Evolutionary conservation across 441 rosid species (phyloP).

Genomic region (Hypseocharis bilobata): DNA sequence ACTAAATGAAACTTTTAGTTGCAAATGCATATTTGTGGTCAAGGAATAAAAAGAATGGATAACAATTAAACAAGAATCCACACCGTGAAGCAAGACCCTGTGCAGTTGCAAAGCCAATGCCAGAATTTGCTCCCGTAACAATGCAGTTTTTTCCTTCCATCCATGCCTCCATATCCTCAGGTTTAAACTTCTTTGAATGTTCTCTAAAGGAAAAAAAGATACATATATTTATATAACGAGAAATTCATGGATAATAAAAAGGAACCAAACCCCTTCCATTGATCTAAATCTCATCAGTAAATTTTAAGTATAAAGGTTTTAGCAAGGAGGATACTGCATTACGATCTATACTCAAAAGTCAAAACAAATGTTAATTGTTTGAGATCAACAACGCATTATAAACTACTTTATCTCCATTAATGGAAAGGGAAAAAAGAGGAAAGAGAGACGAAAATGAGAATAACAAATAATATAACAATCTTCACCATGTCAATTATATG

Average conservation of each 20-base stretch:
- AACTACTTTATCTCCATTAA: background rate
- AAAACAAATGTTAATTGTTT: background rate
- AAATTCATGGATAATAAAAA: background rate
- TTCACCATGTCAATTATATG: background rate
- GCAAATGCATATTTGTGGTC: background rate
- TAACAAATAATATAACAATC: background rate
- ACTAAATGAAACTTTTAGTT: background rate
- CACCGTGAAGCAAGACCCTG: conserved; percentile 85
- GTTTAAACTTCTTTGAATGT: conserved; percentile 55
- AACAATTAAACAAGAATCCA: conserved; percentile 6
- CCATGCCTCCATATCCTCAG: conserved; percentile 51
- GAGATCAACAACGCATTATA: background rate
- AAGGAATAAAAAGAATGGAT: background rate
- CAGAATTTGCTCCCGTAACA: conserved; percentile 85
- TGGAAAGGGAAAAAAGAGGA: too few relatives aligned
- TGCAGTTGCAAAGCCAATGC: conserved; percentile 76
- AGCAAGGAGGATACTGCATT: background rate
- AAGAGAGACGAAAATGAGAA: background rate
- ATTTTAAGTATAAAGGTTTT: background rate
- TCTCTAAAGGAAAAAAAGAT: conserved; percentile 34
- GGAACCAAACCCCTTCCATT: background rate
- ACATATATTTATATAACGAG: too few relatives aligned
- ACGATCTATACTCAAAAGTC: background rate
- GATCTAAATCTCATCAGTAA: background rate
- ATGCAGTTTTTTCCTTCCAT: conserved; percentile 69